Conservation (phyloP, 2,329 filamentous ascomycete species). For the Bipolaris gigantea region DNA sequence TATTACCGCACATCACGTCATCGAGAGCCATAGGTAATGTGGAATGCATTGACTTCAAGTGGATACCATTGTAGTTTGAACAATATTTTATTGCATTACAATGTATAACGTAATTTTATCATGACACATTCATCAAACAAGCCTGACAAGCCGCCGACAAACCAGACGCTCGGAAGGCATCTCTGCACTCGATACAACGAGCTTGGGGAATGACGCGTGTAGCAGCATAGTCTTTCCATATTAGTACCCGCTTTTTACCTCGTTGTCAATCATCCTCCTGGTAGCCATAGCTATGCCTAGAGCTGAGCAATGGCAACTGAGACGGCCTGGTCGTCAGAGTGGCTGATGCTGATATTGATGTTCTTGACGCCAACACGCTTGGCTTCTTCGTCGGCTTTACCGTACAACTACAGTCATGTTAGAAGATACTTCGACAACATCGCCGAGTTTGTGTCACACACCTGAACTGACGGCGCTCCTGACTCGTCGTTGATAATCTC, state of each 20-base stretch:
- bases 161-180: neutral
- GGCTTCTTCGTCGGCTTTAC: slow-evolving; percentile 80
- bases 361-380: slow-evolving; percentile 83
- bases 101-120: slow-evolving; percentile 11
- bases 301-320: slow-evolving; percentile 87
- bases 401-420: slow-evolving; percentile 68
- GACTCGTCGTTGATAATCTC: slow-evolving; percentile 82
- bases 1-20: neutral
- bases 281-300: slow-evolving; percentile 45
- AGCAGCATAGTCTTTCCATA: neutral
- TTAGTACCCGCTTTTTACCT: neutral
- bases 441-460: slow-evolving; percentile 55
- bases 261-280: neutral
- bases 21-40: neutral
- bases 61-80: neutral
- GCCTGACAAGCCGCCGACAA: neutral
- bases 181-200: neutral
- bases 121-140: slow-evolving; percentile 4
- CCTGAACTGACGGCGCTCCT: slow-evolving; percentile 80
- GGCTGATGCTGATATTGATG: slow-evolving; percentile 91
- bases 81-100: slow-evolving; percentile 2
- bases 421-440: slow-evolving; percentile 5
- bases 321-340: slow-evolving; percentile 91
- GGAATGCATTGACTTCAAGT: too few relatives aligned
- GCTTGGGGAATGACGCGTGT: slow-evolving; percentile 1